phyloP scores from a whole-genome alignment of 768 basidiomycete species.

The Termitomyces sp. region DNA sequence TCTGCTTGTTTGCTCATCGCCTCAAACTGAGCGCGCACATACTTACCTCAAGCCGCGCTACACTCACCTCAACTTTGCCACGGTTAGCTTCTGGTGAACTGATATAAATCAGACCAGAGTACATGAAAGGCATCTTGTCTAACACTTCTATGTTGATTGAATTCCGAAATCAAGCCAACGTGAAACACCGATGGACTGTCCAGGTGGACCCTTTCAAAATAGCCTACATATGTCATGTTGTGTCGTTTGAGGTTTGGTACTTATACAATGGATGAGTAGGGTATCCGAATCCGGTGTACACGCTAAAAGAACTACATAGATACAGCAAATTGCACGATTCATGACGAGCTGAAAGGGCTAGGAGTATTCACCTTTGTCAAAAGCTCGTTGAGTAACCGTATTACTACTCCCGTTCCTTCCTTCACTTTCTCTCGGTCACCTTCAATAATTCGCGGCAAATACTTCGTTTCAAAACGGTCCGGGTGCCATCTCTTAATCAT shows the following conservation, averaged over 20 bases:
- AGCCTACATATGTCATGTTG: conserved; percentile 14
- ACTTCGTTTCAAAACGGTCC: conserved; percentile 72
- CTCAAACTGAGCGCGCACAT: not conserved
- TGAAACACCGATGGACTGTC: not conserved
- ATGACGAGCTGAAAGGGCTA: conserved; percentile 4
- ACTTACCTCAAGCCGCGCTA: not conserved
- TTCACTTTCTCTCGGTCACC: conserved; percentile 61
- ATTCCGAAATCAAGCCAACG: not conserved
- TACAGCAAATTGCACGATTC: conserved; percentile 12
- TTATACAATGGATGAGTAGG: conserved; percentile 24
- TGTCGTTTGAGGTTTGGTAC: conserved; percentile 12
- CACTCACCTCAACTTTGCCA: not conserved
- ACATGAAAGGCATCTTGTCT: not conserved
- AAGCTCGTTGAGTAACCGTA: conserved; percentile 65
- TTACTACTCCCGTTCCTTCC: conserved; percentile 69
- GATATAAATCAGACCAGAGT: not conserved
- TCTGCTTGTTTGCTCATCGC: not conserved
- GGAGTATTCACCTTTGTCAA: conserved; percentile 45
- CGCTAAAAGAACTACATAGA: conserved; percentile 18
- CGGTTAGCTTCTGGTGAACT: not conserved
- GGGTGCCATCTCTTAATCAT: conserved; percentile 77
- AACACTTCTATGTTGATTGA: not conserved
- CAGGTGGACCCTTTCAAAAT: not conserved
- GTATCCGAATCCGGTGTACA: conserved; percentile 21
- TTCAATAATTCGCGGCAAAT: conserved; percentile 57